Conservation (phyloP, 495 filamentous ascomycete genomes). For the Lepidopterella palustris region DNA sequence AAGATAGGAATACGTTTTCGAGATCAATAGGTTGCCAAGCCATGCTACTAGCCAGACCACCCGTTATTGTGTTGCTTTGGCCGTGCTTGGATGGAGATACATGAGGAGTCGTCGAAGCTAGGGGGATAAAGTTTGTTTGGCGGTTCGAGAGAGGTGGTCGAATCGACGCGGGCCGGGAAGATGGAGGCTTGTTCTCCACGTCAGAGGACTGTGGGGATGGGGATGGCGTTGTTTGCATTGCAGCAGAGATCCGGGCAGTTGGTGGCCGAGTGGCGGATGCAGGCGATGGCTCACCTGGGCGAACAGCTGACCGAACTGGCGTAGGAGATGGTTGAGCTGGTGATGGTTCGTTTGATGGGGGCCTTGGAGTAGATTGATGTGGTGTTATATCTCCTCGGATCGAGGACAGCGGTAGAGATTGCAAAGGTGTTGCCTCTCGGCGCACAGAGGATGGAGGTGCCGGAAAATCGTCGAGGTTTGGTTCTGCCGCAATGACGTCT, state of each 20-base stretch:
- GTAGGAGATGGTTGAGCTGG: background rate
- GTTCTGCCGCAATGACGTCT: constrained; percentile 2
- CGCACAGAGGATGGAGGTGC: background rate
- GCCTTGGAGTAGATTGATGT: background rate
- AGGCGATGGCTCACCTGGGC: background rate
- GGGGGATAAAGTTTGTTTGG: constrained; percentile 38
- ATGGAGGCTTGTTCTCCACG: constrained; percentile 47
- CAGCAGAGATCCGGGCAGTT: background rate
- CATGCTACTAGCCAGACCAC: background rate
- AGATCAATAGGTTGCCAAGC: constrained; percentile 8
- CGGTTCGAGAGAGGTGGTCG: constrained; percentile 24
- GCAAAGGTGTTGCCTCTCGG: background rate
- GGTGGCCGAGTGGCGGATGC: background rate
- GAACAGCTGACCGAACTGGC: background rate
- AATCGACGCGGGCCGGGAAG: constrained; percentile 35
- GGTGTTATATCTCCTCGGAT: background rate
- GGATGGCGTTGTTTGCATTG: constrained; percentile 15
- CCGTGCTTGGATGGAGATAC: background rate
- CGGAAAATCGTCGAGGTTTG: constrained; percentile 5
- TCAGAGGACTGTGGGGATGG: constrained; percentile 21
- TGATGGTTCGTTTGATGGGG: background rate
- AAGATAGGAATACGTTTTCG: background rate
- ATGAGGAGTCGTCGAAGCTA: constrained; percentile 49
- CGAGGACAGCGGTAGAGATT: background rate
- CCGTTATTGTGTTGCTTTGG: background rate